Percentiles rank a stretch among this genome's conserved stretches.
Evolutionary conservation across 441 rosid species (phyloP).

Genomic region (Bruguiera hainesii): DNA sequence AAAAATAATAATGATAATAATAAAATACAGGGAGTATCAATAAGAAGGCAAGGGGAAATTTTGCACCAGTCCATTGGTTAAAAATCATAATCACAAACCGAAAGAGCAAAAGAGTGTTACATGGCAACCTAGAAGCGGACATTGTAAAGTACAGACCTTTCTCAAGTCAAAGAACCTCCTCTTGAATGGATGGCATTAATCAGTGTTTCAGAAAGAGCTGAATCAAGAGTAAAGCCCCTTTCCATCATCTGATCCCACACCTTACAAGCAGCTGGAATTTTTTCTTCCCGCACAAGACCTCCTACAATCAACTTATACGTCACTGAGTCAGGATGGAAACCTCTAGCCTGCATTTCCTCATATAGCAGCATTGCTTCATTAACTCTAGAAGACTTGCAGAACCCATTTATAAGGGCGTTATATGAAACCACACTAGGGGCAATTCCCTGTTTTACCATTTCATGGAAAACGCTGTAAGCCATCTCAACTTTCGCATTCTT

Average conservation of each 20-base stretch:
- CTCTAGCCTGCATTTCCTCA: constrained; percentile 64
- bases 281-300: constrained; percentile 65
- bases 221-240: constrained; percentile 87
- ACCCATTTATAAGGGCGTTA: constrained; percentile 76
- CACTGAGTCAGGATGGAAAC: constrained; percentile 66
- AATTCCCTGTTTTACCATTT: constrained; percentile 72
- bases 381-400: constrained; percentile 61
- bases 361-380: constrained; percentile 59
- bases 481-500: constrained; percentile 64
- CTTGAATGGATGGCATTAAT: constrained; percentile 44
- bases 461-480: constrained; percentile 56
- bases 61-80: neutral
- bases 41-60: neutral
- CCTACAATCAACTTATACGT: constrained; percentile 80
- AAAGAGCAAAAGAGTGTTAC: neutral
- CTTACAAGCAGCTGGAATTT: constrained; percentile 55
- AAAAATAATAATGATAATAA: neutral
- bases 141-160: constrained; percentile 25
- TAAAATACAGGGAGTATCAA: constrained; percentile 8
- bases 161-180: constrained; percentile 28
- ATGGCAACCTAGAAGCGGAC: neutral
- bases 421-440: constrained; percentile 70
- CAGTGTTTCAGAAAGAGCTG: constrained; percentile 59
- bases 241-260: constrained; percentile 99
- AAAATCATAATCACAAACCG: neutral